These are phyloP conservation scores for Aleurites moluccanus DNA, from an alignment of 441 rosid genomes.

Conservation along the genomic window DNA sequence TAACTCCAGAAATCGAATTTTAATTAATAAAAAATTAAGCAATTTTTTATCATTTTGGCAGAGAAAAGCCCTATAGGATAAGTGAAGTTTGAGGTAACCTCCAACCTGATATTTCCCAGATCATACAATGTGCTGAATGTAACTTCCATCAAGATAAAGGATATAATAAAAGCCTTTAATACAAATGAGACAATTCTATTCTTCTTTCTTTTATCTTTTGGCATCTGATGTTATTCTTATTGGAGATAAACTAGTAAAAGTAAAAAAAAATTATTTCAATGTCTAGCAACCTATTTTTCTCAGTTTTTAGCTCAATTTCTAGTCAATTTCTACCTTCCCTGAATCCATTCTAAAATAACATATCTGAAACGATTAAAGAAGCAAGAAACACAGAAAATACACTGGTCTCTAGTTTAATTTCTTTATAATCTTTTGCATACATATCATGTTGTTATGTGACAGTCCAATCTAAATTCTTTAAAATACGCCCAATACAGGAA, in stretches of 20 bases:
- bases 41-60: too few species aligned
- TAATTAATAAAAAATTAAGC: too few species aligned
- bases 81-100: too few species aligned
- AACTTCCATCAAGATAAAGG: neutral
- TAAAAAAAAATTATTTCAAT: too few species aligned
- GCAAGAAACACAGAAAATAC: neutral
- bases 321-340: neutral
- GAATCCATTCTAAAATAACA: neutral
- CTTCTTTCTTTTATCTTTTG: neutral
- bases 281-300: neutral
- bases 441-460: neutral
- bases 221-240: neutral
- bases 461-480: constrained; percentile 2
- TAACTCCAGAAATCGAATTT: too few species aligned
- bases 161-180: neutral
- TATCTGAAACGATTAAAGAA: neutral
- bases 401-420: neutral
- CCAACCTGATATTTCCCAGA: neutral
- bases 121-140: neutral
- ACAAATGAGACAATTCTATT: neutral
- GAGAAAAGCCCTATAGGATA: neutral
- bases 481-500: constrained; percentile 2
- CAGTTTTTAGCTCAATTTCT: too few species aligned
- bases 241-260: neutral
- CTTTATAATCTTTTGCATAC: neutral